A percentile compares a stretch with the other conserved stretches of the same genome.
Evolutionary conservation across 371 early-diverging fungal genomes (phyloP).

Genomic region (Nosema granulosis): DNA sequence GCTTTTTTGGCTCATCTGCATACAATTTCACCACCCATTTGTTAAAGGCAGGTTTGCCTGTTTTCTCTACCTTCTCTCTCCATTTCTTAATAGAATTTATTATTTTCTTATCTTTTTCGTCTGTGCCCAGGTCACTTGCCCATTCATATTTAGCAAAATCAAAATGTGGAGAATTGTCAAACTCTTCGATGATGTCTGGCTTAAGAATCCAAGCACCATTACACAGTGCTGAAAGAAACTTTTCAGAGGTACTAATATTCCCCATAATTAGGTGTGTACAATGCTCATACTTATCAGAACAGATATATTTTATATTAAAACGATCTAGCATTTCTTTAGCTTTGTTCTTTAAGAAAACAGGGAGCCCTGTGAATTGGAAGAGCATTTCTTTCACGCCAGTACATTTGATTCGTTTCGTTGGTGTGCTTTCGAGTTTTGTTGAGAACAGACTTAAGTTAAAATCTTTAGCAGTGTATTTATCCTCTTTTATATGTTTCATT

Average conservation of each 20-base stretch:
- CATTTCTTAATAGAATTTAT: slow-evolving; percentile 48
- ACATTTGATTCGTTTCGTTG: background rate
- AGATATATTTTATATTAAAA: slow-evolving; percentile 43
- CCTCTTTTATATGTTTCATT: slow-evolving; percentile 53
- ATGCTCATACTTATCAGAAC: slow-evolving; percentile 51
- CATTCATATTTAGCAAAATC: slow-evolving; percentile 59
- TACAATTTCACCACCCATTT: slow-evolving; percentile 63
- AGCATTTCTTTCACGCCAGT: slow-evolving; percentile 23
- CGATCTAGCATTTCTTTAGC: slow-evolving; percentile 53
- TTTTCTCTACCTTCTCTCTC: slow-evolving; percentile 44
- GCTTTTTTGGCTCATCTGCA: slow-evolving; percentile 35
- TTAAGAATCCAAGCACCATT: slow-evolving; percentile 63
- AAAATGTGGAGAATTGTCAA: slow-evolving; percentile 46
- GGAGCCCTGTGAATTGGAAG: slow-evolving; percentile 66
- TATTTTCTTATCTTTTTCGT: slow-evolving; percentile 48
- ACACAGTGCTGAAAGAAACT: slow-evolving; percentile 61
- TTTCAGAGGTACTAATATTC: slow-evolving; percentile 59
- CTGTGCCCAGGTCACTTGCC: slow-evolving; percentile 28
- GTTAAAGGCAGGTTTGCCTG: slow-evolving; percentile 60
- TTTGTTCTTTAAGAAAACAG: slow-evolving; percentile 49
- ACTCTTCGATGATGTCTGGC: slow-evolving; percentile 59
- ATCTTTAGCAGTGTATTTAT: slow-evolving; percentile 41
- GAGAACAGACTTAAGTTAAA: slow-evolving; percentile 4
- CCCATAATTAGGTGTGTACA: slow-evolving; percentile 67
- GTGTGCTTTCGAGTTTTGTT: background rate